Percentiles rank a stretch among this genome's conserved stretches.
Conservation (phyloP, 768 basidiomycete genomes). For the Gyrodon lividus region DNA sequence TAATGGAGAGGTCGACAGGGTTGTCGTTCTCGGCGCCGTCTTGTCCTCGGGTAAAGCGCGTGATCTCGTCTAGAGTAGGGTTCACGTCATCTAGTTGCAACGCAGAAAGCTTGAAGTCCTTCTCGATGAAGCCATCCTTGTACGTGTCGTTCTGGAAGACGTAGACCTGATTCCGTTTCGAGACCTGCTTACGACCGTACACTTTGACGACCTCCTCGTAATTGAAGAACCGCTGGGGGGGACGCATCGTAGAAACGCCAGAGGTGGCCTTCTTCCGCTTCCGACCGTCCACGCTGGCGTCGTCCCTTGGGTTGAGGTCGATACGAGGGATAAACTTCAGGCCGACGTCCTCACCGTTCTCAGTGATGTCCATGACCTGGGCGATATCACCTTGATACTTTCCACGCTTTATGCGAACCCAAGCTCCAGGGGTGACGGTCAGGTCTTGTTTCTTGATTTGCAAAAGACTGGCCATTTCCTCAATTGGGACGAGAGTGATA, state of each 20-base stretch:
- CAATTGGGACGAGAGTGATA: conserved; percentile 85
- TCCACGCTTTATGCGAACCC: conserved; percentile 94
- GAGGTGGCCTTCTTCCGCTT: conserved; percentile 73
- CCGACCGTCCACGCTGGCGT: conserved; percentile 59
- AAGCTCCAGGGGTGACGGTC: conserved; percentile 80
- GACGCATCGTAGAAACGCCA: conserved; percentile 60
- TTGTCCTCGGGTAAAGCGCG: conserved; percentile 77
- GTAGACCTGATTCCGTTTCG: conserved; percentile 70
- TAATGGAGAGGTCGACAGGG: conserved; percentile 83
- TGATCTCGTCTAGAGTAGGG: conserved; percentile 96
- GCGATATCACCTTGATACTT: conserved; percentile 95
- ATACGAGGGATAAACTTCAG: conserved; percentile 97
- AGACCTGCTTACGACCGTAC: conserved; percentile 75
- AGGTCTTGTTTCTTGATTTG: conserved; percentile 94
- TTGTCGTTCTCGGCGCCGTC: conserved; percentile 66
- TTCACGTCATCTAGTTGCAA: conserved; percentile 86
- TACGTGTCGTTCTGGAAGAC: conserved; percentile 94
- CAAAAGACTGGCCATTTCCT: conserved; percentile 96
- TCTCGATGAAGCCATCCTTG: conserved; percentile 93
- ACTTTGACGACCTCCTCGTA: conserved; percentile 88
- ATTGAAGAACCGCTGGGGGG: conserved; percentile 91
- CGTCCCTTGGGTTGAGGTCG: conserved; percentile 89
- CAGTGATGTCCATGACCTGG: conserved; percentile 90
- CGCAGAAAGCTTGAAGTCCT: conserved; percentile 84
- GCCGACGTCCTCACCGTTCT: conserved; percentile 90